phyloP scores from a whole-genome alignment of 1,284 basidiomycete genomes.

The Ustilago curta region DNA sequence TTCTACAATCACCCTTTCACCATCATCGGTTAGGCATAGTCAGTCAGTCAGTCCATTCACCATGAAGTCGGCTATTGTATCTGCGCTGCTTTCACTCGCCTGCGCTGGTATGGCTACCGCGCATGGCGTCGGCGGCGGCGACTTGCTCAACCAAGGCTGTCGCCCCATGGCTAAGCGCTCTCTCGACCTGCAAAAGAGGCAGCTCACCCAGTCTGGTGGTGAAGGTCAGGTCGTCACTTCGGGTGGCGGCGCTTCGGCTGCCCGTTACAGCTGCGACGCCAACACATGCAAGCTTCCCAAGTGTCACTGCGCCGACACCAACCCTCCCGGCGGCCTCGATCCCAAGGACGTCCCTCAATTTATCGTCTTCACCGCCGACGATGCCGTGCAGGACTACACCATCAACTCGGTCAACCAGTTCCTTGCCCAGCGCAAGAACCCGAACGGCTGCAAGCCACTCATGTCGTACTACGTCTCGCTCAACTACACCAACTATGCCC shows the following conservation, averaged over 20 bases:
- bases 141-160: constrained; percentile 47
- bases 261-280: constrained; percentile 61
- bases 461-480: constrained; percentile 70
- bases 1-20: not conserved
- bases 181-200: constrained; percentile 27
- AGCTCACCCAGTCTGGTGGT: constrained; percentile 34
- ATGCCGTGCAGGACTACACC: constrained; percentile 80
- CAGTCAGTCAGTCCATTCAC: not conserved
- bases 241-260: constrained; percentile 56
- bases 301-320: constrained; percentile 62
- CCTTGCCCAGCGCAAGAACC: constrained; percentile 81
- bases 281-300: constrained; percentile 57
- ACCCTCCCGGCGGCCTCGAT: constrained; percentile 61
- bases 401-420: constrained; percentile 80
- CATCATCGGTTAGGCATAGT: not conserved
- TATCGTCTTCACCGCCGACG: constrained; percentile 67
- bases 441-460: constrained; percentile 81
- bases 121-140: constrained; percentile 22
- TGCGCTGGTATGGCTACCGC: constrained; percentile 30
- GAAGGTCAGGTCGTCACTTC: constrained; percentile 45
- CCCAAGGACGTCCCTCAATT: constrained; percentile 59
- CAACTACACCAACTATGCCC: constrained; percentile 81
- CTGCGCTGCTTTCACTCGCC: constrained; percentile 29
- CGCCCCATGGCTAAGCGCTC: constrained; percentile 41
- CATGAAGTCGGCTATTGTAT: constrained; percentile 34